Conservation (phyloP, 805 yeast genomes). For the Wickerhamomyces silvicola region DNA sequence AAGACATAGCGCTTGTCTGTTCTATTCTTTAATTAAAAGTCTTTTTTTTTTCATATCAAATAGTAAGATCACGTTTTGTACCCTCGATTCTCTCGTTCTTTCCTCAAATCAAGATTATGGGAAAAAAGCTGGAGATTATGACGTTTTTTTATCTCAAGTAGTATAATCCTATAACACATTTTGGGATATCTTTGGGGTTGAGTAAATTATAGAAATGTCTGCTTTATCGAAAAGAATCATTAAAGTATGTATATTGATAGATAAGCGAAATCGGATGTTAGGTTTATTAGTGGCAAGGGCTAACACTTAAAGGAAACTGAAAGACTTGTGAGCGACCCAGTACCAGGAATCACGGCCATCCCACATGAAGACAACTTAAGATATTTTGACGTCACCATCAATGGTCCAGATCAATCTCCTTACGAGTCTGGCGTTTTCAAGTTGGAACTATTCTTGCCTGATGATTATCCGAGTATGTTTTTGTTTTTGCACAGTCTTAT, state of each 20-base stretch:
- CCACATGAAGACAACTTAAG: slow-evolving; percentile 94
- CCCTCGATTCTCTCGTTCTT: too few species aligned
- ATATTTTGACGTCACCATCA: slow-evolving; percentile 85
- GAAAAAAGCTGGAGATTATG: too few species aligned
- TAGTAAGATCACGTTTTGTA: too few species aligned
- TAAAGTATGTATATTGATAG: slow-evolving; percentile 47
- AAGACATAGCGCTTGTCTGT: slow-evolving; percentile 7
- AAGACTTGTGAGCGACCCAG: slow-evolving; percentile 86
- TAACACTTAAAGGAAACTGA: slow-evolving; percentile 66
- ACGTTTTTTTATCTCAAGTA: too few species aligned
- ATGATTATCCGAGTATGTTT: slow-evolving; percentile 79
- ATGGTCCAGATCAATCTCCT: slow-evolving; percentile 89
- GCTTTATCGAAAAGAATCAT: slow-evolving; percentile 83
- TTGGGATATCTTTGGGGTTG: too few species aligned
- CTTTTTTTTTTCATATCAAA: too few species aligned
- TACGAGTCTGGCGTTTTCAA: slow-evolving; percentile 81
- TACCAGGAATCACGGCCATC: slow-evolving; percentile 87
- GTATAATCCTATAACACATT: too few species aligned
- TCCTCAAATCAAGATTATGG: too few species aligned
- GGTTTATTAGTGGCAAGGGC: background rate
- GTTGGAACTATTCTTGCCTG: slow-evolving; percentile 85
- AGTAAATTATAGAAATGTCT: slow-evolving; percentile 2
- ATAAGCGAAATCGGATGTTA: too few species aligned
- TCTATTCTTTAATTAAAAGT: too few species aligned
- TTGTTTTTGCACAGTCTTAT: too few species aligned